These are phyloP conservation scores for Avena sativa DNA, from an alignment of 176 grass and related monocot species.

Conservation along the genomic window DNA sequence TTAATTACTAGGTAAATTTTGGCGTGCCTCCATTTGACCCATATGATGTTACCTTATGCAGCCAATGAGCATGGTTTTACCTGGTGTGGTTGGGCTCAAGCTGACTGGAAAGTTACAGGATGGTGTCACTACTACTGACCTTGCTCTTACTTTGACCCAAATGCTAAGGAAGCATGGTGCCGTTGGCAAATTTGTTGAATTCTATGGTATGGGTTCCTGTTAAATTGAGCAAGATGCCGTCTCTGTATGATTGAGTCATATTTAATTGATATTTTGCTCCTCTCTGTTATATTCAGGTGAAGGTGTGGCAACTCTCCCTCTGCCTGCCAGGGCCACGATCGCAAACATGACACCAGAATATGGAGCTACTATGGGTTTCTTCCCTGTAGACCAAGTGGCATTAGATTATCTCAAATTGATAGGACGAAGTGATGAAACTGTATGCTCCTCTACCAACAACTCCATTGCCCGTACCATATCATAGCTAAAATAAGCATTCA, in stretches of 20 bases:
- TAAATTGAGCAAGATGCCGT: slow-evolving; percentile 8
- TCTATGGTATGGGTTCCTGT: slow-evolving; percentile 61
- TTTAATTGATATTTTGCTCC: slow-evolving; percentile 8
- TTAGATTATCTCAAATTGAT: slow-evolving; percentile 85
- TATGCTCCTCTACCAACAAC: slow-evolving; percentile 29
- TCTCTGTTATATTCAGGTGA: slow-evolving; percentile 60
- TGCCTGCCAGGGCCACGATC: slow-evolving; percentile 90
- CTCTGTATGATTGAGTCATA: background rate
- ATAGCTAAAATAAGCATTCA: slow-evolving; percentile 27
- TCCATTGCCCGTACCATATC: slow-evolving; percentile 13
- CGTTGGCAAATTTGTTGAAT: slow-evolving; percentile 97
- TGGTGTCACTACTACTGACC: slow-evolving; percentile 88
- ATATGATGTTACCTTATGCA: slow-evolving; percentile 46
- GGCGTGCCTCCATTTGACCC: slow-evolving; percentile 3
- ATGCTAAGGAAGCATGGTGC: slow-evolving; percentile 92
- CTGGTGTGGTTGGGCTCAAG: slow-evolving; percentile 91
- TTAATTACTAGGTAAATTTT: background rate
- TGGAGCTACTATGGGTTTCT: slow-evolving; percentile 98
- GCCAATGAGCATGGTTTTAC: slow-evolving; percentile 99
- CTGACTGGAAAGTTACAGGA: slow-evolving; percentile 68
- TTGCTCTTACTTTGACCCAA: slow-evolving; percentile 95
- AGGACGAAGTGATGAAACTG: slow-evolving; percentile 84
- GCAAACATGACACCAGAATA: slow-evolving; percentile 98
- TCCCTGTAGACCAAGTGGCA: slow-evolving; percentile 88
- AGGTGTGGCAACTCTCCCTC: slow-evolving; percentile 78